phyloP scores from a whole-genome alignment of 2,329 filamentous ascomycete genomes.

The Waltergamsia citrina region DNA sequence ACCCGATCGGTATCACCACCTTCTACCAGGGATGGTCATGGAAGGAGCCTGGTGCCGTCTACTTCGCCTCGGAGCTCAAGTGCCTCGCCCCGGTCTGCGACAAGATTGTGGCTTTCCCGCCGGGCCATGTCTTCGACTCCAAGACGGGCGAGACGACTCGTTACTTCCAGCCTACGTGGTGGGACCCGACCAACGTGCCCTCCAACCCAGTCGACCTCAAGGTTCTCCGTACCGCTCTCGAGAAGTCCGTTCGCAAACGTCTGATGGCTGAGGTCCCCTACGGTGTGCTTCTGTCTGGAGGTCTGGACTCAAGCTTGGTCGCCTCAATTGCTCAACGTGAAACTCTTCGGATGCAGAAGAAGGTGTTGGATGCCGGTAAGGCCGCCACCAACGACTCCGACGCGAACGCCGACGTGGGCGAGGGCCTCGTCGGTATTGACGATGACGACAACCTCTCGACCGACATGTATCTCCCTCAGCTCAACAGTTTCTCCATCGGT shows the following conservation, averaged over 20 bases:
- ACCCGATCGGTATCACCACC: conserved; percentile 94
- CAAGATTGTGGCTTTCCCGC: conserved; percentile 88
- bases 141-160: conserved; percentile 74
- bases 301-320: conserved; percentile 89
- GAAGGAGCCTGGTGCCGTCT: conserved; percentile 71
- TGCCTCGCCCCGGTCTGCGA: conserved; percentile 89
- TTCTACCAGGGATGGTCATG: conserved; percentile 94
- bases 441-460: conserved; percentile 84
- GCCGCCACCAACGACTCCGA: conserved; percentile 37
- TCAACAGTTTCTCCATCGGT: conserved; percentile 98
- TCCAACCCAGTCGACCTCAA: conserved; percentile 75
- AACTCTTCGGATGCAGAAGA: conserved; percentile 66
- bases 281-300: conserved; percentile 89
- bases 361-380: conserved; percentile 32
- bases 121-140: conserved; percentile 93
- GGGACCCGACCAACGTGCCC: conserved; percentile 73
- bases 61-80: conserved; percentile 97
- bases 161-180: conserved; percentile 91
- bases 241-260: conserved; percentile 88
- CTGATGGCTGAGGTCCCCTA: conserved; percentile 99
- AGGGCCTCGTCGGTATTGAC: conserved; percentile 86
- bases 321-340: conserved; percentile 94
- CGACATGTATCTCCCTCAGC: conserved; percentile 81
- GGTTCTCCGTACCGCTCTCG: conserved; percentile 69
- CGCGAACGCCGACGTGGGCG: conserved; percentile 29